Evolutionary conservation across 2,329 filamentous ascomycete genomes (phyloP).

Genomic region (Drechslera avenae): DNA sequence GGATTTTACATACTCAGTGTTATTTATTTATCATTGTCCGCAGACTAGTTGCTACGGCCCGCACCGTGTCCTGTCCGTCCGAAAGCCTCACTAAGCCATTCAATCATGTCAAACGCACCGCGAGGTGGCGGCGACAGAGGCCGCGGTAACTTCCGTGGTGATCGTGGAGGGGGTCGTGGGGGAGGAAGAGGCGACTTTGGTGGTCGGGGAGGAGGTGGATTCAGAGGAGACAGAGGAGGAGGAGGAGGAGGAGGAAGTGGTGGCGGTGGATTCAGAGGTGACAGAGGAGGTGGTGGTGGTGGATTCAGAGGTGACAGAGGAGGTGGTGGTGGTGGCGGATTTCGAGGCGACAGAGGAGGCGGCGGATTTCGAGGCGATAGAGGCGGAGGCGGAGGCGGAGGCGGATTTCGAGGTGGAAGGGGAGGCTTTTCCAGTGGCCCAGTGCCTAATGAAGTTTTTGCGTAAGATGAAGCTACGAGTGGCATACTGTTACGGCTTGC

Average conservation of each 20-base stretch:
- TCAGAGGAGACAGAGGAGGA: not conserved
- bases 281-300: not conserved
- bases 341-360: not conserved
- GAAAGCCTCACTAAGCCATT: constrained; percentile 12
- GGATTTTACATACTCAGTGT: not conserved
- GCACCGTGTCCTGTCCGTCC: constrained; percentile 1
- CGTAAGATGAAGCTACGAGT: constrained; percentile 5
- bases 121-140: constrained; percentile 12
- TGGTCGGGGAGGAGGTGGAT: not conserved
- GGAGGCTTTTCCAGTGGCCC: constrained; percentile 6
- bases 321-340: not conserved
- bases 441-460: constrained; percentile 14
- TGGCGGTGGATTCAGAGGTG: not conserved
- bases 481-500: not conserved
- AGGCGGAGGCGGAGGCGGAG: constrained; percentile 2
- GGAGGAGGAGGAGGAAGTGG: too few species aligned
- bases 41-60: not conserved
- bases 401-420: not conserved
- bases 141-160: constrained; percentile 1
- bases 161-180: constrained; percentile 6
- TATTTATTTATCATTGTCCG: not conserved
- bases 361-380: constrained; percentile 2
- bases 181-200: constrained; percentile 6
- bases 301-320: not conserved
- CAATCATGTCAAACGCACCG: constrained; percentile 8